Evolutionary conservation across 805 yeast species (phyloP), one percentile per base, ranked within the genome.

Genomic region (Kodamaea sagamina): DNA sequence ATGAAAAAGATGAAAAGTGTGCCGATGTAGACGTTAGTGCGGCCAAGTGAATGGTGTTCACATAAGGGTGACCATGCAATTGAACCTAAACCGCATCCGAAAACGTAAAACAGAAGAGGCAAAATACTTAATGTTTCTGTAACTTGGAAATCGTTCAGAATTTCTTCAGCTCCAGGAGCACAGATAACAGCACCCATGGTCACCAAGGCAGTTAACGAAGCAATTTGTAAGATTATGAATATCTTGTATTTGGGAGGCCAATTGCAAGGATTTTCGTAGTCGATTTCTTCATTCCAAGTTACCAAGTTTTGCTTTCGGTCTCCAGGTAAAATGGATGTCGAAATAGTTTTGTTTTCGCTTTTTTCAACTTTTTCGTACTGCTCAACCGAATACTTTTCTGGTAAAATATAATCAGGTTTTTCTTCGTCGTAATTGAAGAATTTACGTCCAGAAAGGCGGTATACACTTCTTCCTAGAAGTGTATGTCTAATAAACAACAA

Each of bases 11-110:
- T 35, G 43, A 77, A 61, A 26, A 78, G 58, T 2, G 84, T 67
- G 15, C 60, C 39, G 25, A 72, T 62, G 48, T 79, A 81, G 32
- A 78, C 68, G 21, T 70, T 62, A 42, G 75, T 76, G 47, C 86
- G 68, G 8, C 86, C 86, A 36, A 77, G 57, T 4, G 59, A 54
- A 2, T 80, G 75, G 37, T 76, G 68, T 54, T 81, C 86, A 10
- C 82, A 73, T 47, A 81, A 50, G 3, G 86, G 86, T 0, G 83
- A 74, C 41, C 79, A 75, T 1, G 78, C 48, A 65, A 81, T 64
- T 1, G 84, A 84, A 1, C 84, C 84, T 12, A 79, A 40, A 39
- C 82, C 86, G 52, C 81, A 80, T 6, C 85, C 86, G 18, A 79
- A 50, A 6, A 81, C 81, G 48, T 74, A 82, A 31, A 79, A 48